A percentile compares a stretch with the other conserved stretches of the same genome.
Evolutionary conservation across 441 rosid genomes (phyloP).

Genomic region (Aquilaria agallochum): DNA sequence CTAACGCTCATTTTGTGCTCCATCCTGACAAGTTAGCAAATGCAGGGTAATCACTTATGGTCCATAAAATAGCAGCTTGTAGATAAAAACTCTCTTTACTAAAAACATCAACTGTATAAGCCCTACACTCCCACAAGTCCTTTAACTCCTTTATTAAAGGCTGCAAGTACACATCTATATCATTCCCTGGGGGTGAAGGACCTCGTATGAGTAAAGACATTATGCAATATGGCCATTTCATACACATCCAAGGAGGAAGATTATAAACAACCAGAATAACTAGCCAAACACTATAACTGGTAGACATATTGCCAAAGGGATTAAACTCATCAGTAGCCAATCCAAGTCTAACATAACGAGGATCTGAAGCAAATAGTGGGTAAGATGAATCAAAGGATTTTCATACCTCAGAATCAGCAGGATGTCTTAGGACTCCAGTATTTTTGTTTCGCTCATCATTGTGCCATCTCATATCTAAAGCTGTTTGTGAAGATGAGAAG

Average conservation of each 20-base stretch:
- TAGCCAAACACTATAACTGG: not conserved
- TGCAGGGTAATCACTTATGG: not conserved
- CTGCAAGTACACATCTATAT: not conserved
- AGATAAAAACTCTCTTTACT: not conserved
- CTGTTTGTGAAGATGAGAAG: slow-evolving; percentile 5
- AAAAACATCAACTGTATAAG: not conserved
- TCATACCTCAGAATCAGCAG: not conserved
- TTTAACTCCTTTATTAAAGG: not conserved
- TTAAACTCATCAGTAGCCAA: not conserved
- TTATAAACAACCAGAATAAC: not conserved
- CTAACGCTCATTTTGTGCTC: not conserved
- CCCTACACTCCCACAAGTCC: not conserved
- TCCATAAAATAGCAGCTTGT: slow-evolving; percentile 1
- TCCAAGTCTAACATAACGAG: not conserved
- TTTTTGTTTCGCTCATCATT: not conserved
- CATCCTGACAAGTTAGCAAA: not conserved
- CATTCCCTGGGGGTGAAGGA: not conserved
- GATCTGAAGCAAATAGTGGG: not conserved
- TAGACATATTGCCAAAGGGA: not conserved
- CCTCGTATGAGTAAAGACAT: not conserved
- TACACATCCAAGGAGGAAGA: not conserved
- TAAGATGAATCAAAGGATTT: not conserved
- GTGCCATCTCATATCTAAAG: slow-evolving; percentile 4
- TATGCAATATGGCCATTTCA: not conserved
- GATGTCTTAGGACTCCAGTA: not conserved